phyloP scores from a whole-genome alignment of 2,329 filamentous ascomycete genomes.

The Fusarium sp. region DNA sequence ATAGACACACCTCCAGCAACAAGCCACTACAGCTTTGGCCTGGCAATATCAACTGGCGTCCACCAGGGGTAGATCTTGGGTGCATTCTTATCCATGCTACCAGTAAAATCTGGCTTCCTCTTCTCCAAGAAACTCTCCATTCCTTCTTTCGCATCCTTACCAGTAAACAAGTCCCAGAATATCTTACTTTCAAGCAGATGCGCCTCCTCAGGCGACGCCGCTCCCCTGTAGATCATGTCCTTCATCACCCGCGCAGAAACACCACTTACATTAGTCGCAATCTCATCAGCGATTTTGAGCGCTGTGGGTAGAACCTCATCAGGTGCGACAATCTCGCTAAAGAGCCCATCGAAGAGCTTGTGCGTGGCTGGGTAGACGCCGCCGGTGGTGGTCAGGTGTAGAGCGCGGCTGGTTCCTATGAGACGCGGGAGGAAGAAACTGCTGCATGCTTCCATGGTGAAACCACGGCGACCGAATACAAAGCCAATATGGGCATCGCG shows the following conservation, averaged over 20 bases:
- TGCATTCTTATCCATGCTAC: constrained; percentile 68
- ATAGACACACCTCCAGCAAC: not conserved
- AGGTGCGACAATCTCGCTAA: constrained; percentile 71
- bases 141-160: constrained; percentile 72
- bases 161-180: constrained; percentile 70
- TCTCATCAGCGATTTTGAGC: constrained; percentile 73
- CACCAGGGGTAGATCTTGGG: constrained; percentile 76
- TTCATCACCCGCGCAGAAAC: constrained; percentile 75
- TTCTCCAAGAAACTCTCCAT: constrained; percentile 77
- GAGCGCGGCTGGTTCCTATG: constrained; percentile 71
- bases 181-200: constrained; percentile 76
- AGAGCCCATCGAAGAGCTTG: constrained; percentile 68
- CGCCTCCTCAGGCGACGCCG: constrained; percentile 71
- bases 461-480: constrained; percentile 76
- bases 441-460: constrained; percentile 78
- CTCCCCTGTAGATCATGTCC: constrained; percentile 74
- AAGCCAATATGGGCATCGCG: constrained; percentile 75
- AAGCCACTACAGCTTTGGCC: constrained; percentile 39
- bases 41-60: constrained; percentile 57
- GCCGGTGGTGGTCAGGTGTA: constrained; percentile 76
- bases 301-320: constrained; percentile 72
- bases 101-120: constrained; percentile 70
- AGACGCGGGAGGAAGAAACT: constrained; percentile 79
- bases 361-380: constrained; percentile 65
- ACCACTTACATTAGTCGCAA: constrained; percentile 72